A percentile compares a stretch with the other conserved stretches of the same genome.
These are phyloP conservation scores for Aspergillus fumigatus DNA, from an alignment of 2,329 filamentous ascomycete genomes.

Conservation along the genomic window DNA sequence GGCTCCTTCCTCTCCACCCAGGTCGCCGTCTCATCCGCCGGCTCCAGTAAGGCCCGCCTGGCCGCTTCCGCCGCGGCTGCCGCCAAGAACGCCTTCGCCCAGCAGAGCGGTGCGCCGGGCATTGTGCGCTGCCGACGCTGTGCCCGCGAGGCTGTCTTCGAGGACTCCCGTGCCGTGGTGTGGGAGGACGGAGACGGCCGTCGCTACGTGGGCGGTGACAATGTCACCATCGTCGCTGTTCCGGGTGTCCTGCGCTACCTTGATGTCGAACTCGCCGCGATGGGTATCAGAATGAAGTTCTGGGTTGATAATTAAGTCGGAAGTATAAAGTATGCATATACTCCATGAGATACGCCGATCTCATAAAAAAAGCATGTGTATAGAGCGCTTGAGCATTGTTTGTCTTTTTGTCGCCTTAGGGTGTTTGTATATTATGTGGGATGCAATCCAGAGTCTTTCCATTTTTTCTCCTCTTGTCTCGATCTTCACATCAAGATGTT, in stretches of 20 bases:
- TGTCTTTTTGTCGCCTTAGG: constrained; percentile 7
- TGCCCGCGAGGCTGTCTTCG: constrained; percentile 58
- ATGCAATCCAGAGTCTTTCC: constrained; percentile 3
- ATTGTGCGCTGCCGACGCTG: constrained; percentile 77
- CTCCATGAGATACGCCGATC: not conserved
- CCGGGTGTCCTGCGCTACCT: constrained; percentile 89
- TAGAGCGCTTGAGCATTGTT: constrained; percentile 12
- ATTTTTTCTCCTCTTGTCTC: constrained; percentile 7
- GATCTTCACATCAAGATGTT: not conserved
- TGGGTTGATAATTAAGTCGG: constrained; percentile 55
- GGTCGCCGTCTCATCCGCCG: constrained; percentile 37
- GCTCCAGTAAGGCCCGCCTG: constrained; percentile 25
- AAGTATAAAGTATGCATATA: not conserved
- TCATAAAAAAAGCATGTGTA: constrained; percentile 13
- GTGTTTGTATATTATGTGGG: constrained; percentile 1
- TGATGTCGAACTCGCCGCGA: constrained; percentile 91
- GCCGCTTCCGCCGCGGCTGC: constrained; percentile 27
- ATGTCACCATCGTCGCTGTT: constrained; percentile 87
- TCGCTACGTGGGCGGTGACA: constrained; percentile 80
- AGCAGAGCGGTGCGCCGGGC: constrained; percentile 52
- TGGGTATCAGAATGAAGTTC: constrained; percentile 95
- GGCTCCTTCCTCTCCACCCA: constrained; percentile 88
- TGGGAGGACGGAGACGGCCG: constrained; percentile 90
- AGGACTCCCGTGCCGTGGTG: constrained; percentile 63
- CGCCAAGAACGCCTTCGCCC: constrained; percentile 27